A percentile compares a stretch with the other conserved stretches of the same genome.
phyloP scores from a whole-genome alignment of 352 stramenopile species.

The Elongisporangium prolatum region DNA sequence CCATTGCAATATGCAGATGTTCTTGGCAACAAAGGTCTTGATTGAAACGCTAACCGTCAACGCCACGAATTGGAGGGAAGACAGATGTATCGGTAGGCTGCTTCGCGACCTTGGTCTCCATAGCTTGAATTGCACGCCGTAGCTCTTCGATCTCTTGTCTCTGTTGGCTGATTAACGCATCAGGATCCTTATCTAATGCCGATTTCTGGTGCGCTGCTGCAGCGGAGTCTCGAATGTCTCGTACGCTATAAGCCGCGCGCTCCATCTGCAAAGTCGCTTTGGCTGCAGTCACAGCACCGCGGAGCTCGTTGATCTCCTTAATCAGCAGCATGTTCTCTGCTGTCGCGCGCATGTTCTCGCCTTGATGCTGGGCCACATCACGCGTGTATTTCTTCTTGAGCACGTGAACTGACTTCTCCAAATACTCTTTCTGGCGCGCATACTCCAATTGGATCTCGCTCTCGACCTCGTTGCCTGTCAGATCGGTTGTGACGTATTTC shows the following conservation, averaged over 20 bases:
- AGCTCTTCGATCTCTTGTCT: constrained; percentile 72
- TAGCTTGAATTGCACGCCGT: constrained; percentile 64
- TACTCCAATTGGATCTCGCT: constrained; percentile 84
- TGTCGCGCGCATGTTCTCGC: constrained; percentile 54
- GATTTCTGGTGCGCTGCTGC: constrained; percentile 12
- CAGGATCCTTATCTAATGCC: constrained; percentile 29
- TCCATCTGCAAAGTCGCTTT: constrained; percentile 85
- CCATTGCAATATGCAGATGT: background rate
- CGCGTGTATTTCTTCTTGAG: constrained; percentile 86
- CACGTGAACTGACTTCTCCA: constrained; percentile 89
- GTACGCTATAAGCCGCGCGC: constrained; percentile 33
- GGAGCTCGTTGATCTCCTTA: constrained; percentile 91
- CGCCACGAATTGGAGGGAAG: constrained; percentile 38
- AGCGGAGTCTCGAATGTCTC: constrained; percentile 9
- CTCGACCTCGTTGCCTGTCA: constrained; percentile 46
- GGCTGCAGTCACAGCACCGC: constrained; percentile 56
- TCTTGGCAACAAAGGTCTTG: background rate
- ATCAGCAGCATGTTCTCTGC: constrained; percentile 90
- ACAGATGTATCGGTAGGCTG: constrained; percentile 11
- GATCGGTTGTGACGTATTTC: constrained; percentile 54
- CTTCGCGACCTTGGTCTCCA: constrained; percentile 55
- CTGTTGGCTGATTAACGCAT: constrained; percentile 53
- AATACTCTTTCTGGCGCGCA: constrained; percentile 87
- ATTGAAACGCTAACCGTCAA: constrained; percentile 19
- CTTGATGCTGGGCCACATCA: constrained; percentile 61